A percentile compares a stretch with the other conserved stretches of the same genome.
Conservation (phyloP, 1,284 basidiomycete species). For the Ganoderma leucocontextum region DNA sequence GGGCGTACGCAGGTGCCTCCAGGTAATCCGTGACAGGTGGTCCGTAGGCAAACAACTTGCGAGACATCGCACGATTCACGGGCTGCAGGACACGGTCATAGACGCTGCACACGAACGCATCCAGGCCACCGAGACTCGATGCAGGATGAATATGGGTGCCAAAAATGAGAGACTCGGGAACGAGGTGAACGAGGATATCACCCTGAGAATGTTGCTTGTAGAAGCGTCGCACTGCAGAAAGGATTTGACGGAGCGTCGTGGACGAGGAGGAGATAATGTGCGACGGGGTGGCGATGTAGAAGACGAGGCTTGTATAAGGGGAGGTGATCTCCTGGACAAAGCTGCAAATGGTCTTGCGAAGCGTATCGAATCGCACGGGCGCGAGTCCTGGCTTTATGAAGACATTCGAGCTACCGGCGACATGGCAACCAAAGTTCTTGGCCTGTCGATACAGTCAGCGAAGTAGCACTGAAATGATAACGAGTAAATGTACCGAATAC, state of each 20-base stretch:
- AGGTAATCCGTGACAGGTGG: constrained; percentile 56
- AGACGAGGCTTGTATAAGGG: constrained; percentile 55
- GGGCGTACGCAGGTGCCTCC: constrained; percentile 69
- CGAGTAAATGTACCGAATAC: constrained; percentile 61
- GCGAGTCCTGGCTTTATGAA: constrained; percentile 64
- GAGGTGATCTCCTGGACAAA: constrained; percentile 57
- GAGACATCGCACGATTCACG: constrained; percentile 66
- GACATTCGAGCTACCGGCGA: constrained; percentile 54
- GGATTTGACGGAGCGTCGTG: constrained; percentile 68
- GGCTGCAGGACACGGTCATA: constrained; percentile 75
- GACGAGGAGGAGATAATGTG: constrained; percentile 65
- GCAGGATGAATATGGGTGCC: constrained; percentile 51
- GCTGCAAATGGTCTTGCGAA: constrained; percentile 61
- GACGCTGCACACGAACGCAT: constrained; percentile 63
- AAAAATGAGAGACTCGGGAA: constrained; percentile 68
- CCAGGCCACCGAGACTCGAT: constrained; percentile 49
- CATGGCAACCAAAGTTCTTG: constrained; percentile 66
- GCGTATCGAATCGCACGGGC: constrained; percentile 66
- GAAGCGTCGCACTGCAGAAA: constrained; percentile 64
- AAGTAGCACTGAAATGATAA: not conserved
- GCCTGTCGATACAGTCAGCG: constrained; percentile 49
- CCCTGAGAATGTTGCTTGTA: constrained; percentile 53
- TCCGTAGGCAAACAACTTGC: constrained; percentile 52
- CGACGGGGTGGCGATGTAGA: constrained; percentile 75
- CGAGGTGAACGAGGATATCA: constrained; percentile 68